Evolutionary conservation across 2,329 filamentous ascomycete genomes (phyloP).

Genomic region (Colletotrichum orchidophilum): DNA sequence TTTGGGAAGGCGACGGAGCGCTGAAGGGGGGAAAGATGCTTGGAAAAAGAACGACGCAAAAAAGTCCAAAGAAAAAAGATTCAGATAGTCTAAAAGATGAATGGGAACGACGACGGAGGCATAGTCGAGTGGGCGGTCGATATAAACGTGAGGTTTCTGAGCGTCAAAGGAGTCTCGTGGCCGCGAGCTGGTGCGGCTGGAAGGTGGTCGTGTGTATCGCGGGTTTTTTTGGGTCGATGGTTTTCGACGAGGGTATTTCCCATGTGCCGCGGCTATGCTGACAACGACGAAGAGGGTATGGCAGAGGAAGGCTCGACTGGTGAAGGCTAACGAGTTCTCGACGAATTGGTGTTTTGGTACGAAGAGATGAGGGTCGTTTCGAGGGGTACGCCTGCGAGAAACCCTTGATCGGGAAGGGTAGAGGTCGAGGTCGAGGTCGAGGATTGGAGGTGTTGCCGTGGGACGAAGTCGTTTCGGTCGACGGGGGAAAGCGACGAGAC

Average conservation of each 20-base stretch:
- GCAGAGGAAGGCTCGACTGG: neutral
- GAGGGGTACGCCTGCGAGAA: neutral
- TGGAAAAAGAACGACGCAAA: slow-evolving; percentile 22
- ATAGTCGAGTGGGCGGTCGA: slow-evolving; percentile 14
- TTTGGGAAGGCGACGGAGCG: neutral
- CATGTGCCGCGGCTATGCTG: slow-evolving; percentile 22
- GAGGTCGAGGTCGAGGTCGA: neutral
- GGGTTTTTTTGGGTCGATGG: slow-evolving; percentile 14
- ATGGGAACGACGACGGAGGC: slow-evolving; percentile 1
- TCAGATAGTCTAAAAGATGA: neutral
- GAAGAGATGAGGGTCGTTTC: neutral
- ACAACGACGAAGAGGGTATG: neutral
- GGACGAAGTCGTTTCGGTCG: neutral
- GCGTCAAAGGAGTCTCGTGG: slow-evolving; percentile 14
- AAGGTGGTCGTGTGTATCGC: slow-evolving; percentile 22
- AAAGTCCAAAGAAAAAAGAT: neutral
- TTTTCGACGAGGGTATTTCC: slow-evolving; percentile 15
- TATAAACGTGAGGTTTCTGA: neutral
- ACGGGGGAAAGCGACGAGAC: neutral
- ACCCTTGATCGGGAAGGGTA: neutral
- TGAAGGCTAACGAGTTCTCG: neutral
- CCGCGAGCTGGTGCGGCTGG: neutral
- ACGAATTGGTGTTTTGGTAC: neutral
- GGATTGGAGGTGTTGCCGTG: neutral
- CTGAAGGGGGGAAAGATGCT: slow-evolving; percentile 8